Base-by-base conservation (phyloP, 805 yeast species). In the Metschnikowia lachancei region DNA sequence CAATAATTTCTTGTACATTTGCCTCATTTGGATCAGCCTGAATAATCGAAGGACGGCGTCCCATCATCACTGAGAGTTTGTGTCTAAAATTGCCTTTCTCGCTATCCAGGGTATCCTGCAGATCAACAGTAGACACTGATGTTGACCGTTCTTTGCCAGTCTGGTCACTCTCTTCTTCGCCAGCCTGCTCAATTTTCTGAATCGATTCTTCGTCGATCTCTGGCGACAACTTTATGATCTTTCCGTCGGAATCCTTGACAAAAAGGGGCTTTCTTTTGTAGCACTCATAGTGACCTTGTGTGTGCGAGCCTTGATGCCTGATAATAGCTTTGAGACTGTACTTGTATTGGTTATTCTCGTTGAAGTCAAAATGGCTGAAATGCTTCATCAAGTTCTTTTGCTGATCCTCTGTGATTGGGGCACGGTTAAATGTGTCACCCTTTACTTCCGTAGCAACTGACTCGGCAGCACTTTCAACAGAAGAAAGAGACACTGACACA, bases 221-320 rank as follows among this genome's bases (percentile, higher is more conserved):
- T 1, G 75, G 74, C 3, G 71, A 63, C 40, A 72, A 54, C 53
- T 72, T 72, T 52, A 69, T 62, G 22, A 67, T 69, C 41, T 59
- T 61, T 0, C 76, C 74, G 6, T 69, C 76, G 16, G 62, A 56
- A 46, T 69, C 70, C 50, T 75, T 78, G 43, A 72, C 80, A 46
- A 74, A 76, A 3, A 76, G 62, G 2, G 94, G 92, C 60, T 90
- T 91, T 39, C 81, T 81, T 51, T 86, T 82, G 61, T 81, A 88
- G 57, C 96, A 87, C 58, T 91, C 96, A 61, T 90, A 91, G 60
- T 91, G 98, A 1, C 98, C 98, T 36, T 81, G 78, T 17, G 82
- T 76, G 64, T 91, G 97, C 1, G 92, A 82, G 0, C 99, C 99
- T 38, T 83, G 80, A 62, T 94, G 98, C 53, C 90, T 77, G 16